Conservation (phyloP, 1,284 basidiomycete genomes). For the Hemileia vastatrix region DNA sequence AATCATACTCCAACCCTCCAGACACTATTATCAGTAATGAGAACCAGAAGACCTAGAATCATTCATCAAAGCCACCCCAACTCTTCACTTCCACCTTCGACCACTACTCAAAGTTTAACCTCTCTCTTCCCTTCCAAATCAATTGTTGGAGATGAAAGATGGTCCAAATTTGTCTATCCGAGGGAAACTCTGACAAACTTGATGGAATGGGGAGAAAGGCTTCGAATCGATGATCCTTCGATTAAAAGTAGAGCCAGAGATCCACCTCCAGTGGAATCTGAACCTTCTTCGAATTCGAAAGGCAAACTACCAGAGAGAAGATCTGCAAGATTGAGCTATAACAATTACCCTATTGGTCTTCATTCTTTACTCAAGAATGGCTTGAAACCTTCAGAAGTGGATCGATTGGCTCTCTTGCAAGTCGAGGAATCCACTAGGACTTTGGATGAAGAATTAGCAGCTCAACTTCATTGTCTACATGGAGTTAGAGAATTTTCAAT, state of each 20-base stretch:
- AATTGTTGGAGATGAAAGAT: too few relatives aligned
- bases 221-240: not conserved
- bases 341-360: not conserved
- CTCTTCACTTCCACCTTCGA: too few relatives aligned
- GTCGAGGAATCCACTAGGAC: not conserved
- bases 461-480: conserved; percentile 28
- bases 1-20: too few relatives aligned
- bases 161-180: too few relatives aligned
- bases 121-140: too few relatives aligned
- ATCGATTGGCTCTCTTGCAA: not conserved
- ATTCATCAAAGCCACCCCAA: too few relatives aligned
- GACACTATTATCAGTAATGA: too few relatives aligned
- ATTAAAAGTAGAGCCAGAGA: not conserved
- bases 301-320: not conserved
- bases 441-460: conserved; percentile 15
- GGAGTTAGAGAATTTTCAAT: conserved; percentile 20
- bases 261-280: not conserved
- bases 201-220: not conserved
- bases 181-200: not conserved
- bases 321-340: not conserved
- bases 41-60: too few relatives aligned
- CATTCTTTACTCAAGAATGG: not conserved
- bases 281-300: not conserved
- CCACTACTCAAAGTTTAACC: too few relatives aligned
- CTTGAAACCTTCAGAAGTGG: not conserved